Percentiles rank a stretch among this genome's conserved stretches.
Conservation (phyloP, 805 yeast genomes). For the Lachancea thermotolerans region DNA sequence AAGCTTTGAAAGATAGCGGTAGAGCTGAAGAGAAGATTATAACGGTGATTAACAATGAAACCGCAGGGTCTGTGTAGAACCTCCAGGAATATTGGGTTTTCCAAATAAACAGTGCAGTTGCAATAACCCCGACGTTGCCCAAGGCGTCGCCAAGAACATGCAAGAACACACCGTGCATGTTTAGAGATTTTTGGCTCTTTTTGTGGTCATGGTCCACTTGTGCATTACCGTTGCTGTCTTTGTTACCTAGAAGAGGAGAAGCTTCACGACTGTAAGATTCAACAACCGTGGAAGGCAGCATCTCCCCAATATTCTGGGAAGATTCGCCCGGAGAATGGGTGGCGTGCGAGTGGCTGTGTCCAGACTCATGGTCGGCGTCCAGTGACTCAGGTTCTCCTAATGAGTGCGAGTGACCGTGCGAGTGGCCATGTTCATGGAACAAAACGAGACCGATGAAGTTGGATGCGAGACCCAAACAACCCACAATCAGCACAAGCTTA, state of each 20-base stretch:
- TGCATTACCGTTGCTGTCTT: slow-evolving; percentile 1
- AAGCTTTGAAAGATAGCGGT: slow-evolving; percentile 80
- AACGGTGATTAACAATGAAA: slow-evolving; percentile 77
- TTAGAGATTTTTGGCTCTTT: slow-evolving; percentile 55
- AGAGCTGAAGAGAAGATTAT: slow-evolving; percentile 88
- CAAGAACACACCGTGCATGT: slow-evolving; percentile 94
- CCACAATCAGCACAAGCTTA: slow-evolving; percentile 73
- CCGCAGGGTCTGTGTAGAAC: slow-evolving; percentile 76
- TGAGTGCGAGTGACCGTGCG: slow-evolving; percentile 27
- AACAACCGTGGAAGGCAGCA: slow-evolving; percentile 25
- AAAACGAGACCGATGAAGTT: slow-evolving; percentile 77
- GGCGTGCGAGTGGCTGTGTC: slow-evolving; percentile 16
- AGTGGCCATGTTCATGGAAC: slow-evolving; percentile 82
- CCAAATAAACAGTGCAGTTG: slow-evolving; percentile 89
- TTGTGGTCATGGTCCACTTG: slow-evolving; percentile 1
- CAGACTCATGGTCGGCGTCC: slow-evolving; percentile 13
- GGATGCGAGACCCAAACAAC: slow-evolving; percentile 73
- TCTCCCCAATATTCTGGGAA: slow-evolving; percentile 13
- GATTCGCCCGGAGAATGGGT: slow-evolving; percentile 20
- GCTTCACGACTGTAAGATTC: slow-evolving; percentile 32
- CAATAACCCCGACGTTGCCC: slow-evolving; percentile 90
- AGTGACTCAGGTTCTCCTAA: slow-evolving; percentile 9
- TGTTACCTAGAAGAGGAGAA: slow-evolving; percentile 24
- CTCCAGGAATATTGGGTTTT: slow-evolving; percentile 86
- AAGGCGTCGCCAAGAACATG: slow-evolving; percentile 96